phyloP scores from a whole-genome alignment of 1,139 yeast genomes.

The Saccharomycopsis hybrid region DNA sequence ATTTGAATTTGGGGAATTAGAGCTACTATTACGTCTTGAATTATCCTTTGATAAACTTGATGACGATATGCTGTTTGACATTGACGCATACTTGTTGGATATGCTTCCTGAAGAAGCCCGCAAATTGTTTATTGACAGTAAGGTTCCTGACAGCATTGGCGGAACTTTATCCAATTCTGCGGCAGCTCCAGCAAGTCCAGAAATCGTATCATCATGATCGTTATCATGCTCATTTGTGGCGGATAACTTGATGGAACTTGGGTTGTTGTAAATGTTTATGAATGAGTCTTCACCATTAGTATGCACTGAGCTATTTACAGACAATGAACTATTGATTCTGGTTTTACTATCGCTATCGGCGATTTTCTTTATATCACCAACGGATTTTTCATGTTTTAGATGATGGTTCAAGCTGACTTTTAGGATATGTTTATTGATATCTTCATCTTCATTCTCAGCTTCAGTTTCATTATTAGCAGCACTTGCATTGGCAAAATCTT shows the following conservation, averaged over 20 bases:
- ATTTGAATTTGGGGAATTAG: background rate
- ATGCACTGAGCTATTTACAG: constrained; percentile 1
- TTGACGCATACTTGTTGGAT: background rate
- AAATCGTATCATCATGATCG: constrained; percentile 2
- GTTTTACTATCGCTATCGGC: background rate
- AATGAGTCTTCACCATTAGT: constrained; percentile 15
- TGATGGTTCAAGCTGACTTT: background rate
- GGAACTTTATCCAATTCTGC: constrained; percentile 9
- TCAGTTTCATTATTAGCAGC: too few relatives aligned
- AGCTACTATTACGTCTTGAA: background rate
- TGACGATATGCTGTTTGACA: constrained; percentile 8
- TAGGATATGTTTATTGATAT: too few relatives aligned
- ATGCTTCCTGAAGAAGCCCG: background rate
- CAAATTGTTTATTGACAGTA: background rate
- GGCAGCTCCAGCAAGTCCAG: too few relatives aligned
- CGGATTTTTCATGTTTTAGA: background rate
- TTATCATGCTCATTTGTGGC: background rate
- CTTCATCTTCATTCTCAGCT: too few relatives aligned
- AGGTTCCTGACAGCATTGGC: constrained; percentile 9
- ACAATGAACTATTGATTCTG: background rate
- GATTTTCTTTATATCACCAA: background rate
- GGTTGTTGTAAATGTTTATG: constrained; percentile 18
- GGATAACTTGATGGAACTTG: constrained; percentile 7
- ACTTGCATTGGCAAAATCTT: background rate
- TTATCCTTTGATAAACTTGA: constrained; percentile 1